Percentiles rank a stretch among this genome's conserved stretches.
These are phyloP conservation scores for Termitomyces sp. DNA, from an alignment of 768 basidiomycete genomes.

Conservation along the genomic window DNA sequence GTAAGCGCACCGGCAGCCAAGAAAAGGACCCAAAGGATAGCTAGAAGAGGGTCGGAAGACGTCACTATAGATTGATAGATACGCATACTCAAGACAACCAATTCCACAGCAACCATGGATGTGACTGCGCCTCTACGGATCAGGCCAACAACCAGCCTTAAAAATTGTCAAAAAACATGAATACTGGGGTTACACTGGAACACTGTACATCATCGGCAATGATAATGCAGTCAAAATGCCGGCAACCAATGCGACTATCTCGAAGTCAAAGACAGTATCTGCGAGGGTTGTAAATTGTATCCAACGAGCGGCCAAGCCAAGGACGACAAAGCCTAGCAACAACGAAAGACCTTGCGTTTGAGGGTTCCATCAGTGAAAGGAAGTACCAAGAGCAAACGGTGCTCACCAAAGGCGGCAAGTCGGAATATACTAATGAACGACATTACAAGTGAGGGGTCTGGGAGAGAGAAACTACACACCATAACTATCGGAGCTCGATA, in stretches of 20 bases:
- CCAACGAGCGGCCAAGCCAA: conserved; percentile 11
- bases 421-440: conserved; percentile 11
- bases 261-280: conserved; percentile 6
- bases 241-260: conserved; percentile 9
- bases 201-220: conserved; percentile 9
- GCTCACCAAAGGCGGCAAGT: neutral
- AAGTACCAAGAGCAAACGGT: neutral
- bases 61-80: no score
- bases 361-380: neutral
- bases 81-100: conserved; percentile 8
- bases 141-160: conserved; percentile 9
- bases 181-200: neutral
- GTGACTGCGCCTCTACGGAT: conserved; percentile 10
- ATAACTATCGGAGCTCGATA: neutral
- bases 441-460: neutral
- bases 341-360: conserved; percentile 6
- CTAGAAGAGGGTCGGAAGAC: neutral
- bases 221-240: conserved; percentile 2
- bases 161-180: neutral
- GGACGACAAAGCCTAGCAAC: conserved; percentile 4
- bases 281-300: neutral
- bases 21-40: conserved; percentile 10
- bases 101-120: conserved; percentile 11
- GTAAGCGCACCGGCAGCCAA: conserved; percentile 7
- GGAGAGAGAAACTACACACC: neutral